phyloP scores from a whole-genome alignment of 1,284 basidiomycete species.

The Ganoderma meredithae region DNA sequence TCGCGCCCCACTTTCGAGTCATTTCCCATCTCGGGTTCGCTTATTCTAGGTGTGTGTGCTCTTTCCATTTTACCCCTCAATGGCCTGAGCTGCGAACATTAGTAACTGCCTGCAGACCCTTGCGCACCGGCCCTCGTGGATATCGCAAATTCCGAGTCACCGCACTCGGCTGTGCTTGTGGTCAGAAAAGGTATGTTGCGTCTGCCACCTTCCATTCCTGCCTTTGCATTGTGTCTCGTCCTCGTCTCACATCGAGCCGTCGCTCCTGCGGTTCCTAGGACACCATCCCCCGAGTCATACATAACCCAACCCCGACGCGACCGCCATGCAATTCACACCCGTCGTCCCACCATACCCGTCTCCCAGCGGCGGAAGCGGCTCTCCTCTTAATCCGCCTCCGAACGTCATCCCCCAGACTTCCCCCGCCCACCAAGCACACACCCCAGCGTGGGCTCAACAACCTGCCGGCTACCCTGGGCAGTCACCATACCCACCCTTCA shows the following conservation, averaged over 20 bases:
- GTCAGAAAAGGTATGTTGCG: conserved; percentile 30
- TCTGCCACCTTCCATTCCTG: conserved; percentile 14
- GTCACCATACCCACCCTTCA: conserved; percentile 31
- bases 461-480: conserved; percentile 23
- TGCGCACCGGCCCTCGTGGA: conserved; percentile 11
- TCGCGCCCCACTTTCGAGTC: neutral
- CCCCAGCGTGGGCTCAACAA: conserved; percentile 34
- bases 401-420: conserved; percentile 38
- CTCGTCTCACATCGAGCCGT: conserved; percentile 17
- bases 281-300: conserved; percentile 21
- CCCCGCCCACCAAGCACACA: conserved; percentile 25
- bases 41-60: neutral
- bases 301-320: conserved; percentile 17
- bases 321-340: conserved; percentile 26
- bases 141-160: conserved; percentile 21
- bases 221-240: conserved; percentile 13
- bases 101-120: neutral
- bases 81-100: conserved; percentile 3
- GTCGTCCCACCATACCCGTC: conserved; percentile 34
- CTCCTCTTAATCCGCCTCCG: conserved; percentile 32
- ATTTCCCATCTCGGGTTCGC: neutral
- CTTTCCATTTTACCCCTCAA: neutral
- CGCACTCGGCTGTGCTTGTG: conserved; percentile 22
- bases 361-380: conserved; percentile 29
- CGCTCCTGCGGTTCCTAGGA: neutral